A percentile compares a stretch with the other conserved stretches of the same genome.
Conservation (phyloP, 352 stramenopile genomes). For the Pythium insidiosum region DNA sequence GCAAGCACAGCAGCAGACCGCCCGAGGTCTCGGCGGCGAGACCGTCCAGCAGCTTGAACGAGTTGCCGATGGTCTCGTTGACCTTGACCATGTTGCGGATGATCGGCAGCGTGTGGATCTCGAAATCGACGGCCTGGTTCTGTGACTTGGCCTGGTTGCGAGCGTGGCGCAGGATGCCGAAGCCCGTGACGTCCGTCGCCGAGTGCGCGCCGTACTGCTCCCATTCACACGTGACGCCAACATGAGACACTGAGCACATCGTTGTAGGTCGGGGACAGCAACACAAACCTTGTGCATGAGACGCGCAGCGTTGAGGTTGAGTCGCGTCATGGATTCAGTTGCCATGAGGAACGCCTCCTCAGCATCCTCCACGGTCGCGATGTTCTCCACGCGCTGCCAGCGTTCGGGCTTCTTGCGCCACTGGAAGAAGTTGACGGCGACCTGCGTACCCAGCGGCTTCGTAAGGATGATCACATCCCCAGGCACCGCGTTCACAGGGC, state of each 20-base stretch:
- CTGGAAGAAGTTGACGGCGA: slow-evolving; percentile 92
- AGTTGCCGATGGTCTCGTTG: slow-evolving; percentile 84
- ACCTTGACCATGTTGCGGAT: slow-evolving; percentile 87
- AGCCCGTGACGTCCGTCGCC: slow-evolving; percentile 95
- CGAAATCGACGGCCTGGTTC: slow-evolving; percentile 78
- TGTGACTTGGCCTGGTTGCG: slow-evolving; percentile 92
- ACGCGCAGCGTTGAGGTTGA: slow-evolving; percentile 88
- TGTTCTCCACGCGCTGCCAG: slow-evolving; percentile 66
- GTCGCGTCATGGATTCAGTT: slow-evolving; percentile 89
- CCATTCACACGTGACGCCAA: too few species aligned
- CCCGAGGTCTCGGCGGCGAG: slow-evolving; percentile 93
- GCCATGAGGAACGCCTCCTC: slow-evolving; percentile 89
- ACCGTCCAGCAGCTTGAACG: slow-evolving; percentile 89
- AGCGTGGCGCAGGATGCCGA: slow-evolving; percentile 92
- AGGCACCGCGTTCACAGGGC: slow-evolving; percentile 79
- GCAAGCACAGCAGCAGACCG: slow-evolving; percentile 89
- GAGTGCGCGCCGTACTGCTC: slow-evolving; percentile 88
- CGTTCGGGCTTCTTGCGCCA: slow-evolving; percentile 82
- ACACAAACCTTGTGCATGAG: slow-evolving; percentile 84
- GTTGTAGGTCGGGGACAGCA: too few species aligned
- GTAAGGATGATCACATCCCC: slow-evolving; percentile 92
- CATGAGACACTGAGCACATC: too few species aligned
- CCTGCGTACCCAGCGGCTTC: slow-evolving; percentile 92
- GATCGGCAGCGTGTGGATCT: slow-evolving; percentile 91
- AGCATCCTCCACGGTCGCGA: slow-evolving; percentile 56